These are phyloP conservation scores for Symbiodinium pilosum DNA, from an alignment of 73 alveolate species.

Conservation along the genomic window DNA sequence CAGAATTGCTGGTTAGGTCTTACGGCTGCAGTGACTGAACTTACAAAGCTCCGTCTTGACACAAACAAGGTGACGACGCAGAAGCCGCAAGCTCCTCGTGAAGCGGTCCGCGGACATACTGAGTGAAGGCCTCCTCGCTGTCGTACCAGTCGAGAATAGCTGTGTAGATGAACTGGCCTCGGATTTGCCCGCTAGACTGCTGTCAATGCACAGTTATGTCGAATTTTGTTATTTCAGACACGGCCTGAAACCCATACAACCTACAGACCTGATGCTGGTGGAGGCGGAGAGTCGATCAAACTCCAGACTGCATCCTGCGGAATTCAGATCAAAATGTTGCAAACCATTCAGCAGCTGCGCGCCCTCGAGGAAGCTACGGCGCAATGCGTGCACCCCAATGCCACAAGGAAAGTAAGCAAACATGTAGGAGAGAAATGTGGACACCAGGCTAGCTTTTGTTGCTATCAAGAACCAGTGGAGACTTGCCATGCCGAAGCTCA, in stretches of 20 bases:
- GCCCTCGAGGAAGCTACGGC: neutral
- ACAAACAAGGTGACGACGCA: neutral
- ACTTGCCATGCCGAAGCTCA: neutral
- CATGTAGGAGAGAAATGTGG: neutral
- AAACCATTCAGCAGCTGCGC: neutral
- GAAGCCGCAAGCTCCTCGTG: conserved; percentile 35
- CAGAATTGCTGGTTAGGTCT: too few species aligned
- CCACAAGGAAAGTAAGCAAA: neutral
- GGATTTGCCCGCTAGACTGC: neutral
- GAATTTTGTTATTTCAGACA: too few species aligned
- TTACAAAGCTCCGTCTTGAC: neutral
- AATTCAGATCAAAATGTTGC: neutral
- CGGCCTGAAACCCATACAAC: too few species aligned
- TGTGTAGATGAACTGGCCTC: conserved; percentile 1
- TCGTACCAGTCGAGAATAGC: conserved; percentile 42
- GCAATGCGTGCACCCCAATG: neutral
- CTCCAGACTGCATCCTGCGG: neutral
- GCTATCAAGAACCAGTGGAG: neutral
- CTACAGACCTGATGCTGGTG: too few species aligned
- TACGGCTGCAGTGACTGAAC: too few species aligned
- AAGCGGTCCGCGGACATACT: conserved; percentile 38
- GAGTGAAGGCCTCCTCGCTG: conserved; percentile 72
- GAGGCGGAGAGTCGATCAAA: neutral
- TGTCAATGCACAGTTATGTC: too few species aligned
- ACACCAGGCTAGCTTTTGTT: neutral